Evolutionary conservation across 139 green algal species (phyloP), one percentile per base, ranked within the genome.

Genomic region (Chlamydomonas schloesseri): DNA sequence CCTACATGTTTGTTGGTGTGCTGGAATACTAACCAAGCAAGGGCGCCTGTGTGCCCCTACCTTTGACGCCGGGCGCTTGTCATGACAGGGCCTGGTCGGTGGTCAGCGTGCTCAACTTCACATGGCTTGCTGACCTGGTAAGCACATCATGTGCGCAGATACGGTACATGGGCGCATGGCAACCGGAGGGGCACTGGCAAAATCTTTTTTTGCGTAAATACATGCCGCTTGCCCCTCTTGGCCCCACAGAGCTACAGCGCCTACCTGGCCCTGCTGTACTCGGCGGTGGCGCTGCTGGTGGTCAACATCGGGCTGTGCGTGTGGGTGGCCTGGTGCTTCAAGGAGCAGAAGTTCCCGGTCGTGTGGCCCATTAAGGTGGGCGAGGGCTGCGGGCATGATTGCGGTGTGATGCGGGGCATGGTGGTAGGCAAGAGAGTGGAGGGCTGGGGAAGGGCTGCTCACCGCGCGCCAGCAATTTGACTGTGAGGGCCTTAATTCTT

Each of bases 321-420:
- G 36, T 90, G 86, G 86, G 86, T 90, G 62, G 86, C 70, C 0
- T 89, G 77, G 77, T 89, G 75, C 69, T 86, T 89, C 83, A 76
- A 83, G 73, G 77, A 83, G n/a, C 57, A 83, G 36, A 74, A 75
- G 20, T 88, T 88, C 64, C 62, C 74, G 3, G 71, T 82, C 42
- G 72, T 88, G 23, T 88, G 82, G 82, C 81, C 71, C 55, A 73
- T 80, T 29, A 73, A 72, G 34, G 72, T 65, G 72, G 13, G 72
- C 31, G 53, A 13, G 15, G 13, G 53, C 53, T 15, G 13, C 53
- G 13, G 13, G 13, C 53, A 58, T 23, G 53, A 15, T 58, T 13
- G 13, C 13, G 53, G 15, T 13, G 53, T 15, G 53, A 58, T 58
- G 53, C 53, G 53, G 53, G 15, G 53, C 13, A 15, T 15, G 53